Percentiles rank a stretch among this genome's conserved stretches.
Conservation (phyloP, 1,284 basidiomycete species). For the Schizophyllum commune region DNA sequence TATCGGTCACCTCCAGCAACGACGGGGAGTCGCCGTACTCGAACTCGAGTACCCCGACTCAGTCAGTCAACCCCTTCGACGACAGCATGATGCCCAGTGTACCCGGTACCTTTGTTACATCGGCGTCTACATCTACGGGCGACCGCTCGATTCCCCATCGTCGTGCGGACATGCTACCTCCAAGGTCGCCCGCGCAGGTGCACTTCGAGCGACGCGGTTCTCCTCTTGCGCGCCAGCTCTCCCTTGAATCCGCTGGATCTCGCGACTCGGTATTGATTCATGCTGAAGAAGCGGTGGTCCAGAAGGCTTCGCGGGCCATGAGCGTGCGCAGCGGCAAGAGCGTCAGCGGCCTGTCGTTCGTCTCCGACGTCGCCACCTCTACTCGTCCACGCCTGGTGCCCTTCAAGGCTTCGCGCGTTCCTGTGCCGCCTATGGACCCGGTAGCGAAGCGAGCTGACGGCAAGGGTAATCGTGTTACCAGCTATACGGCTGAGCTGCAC, state of each 20-base stretch:
- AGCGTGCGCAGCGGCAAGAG: constrained; percentile 39
- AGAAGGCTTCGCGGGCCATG: constrained; percentile 36
- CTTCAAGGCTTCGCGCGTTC: constrained; percentile 63
- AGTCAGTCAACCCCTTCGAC: constrained; percentile 29
- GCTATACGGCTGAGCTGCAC: constrained; percentile 60
- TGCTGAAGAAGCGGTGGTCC: constrained; percentile 40
- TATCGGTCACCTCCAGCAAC: constrained; percentile 26
- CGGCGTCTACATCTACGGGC: constrained; percentile 56
- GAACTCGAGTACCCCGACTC: constrained; percentile 10
- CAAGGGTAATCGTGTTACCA: constrained; percentile 43
- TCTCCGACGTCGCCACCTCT: constrained; percentile 15
- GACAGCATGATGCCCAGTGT: constrained; percentile 25
- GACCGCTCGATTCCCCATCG: constrained; percentile 58
- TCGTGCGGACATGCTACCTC: constrained; percentile 55
- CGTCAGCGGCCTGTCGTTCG: constrained; percentile 27
- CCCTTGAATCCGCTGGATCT: constrained; percentile 25
- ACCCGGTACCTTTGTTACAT: constrained; percentile 43
- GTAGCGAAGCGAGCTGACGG: constrained; percentile 14
- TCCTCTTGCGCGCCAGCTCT: constrained; percentile 21
- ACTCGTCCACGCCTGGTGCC: constrained; percentile 58
- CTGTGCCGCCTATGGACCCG: constrained; percentile 31
- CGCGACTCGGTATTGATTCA: constrained; percentile 27
- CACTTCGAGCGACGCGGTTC: constrained; percentile 27
- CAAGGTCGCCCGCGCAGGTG: constrained; percentile 34
- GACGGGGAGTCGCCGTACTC: constrained; percentile 9